phyloP scores from a whole-genome alignment of 129 eudicot genomes.

The Saussurea involucrata region DNA sequence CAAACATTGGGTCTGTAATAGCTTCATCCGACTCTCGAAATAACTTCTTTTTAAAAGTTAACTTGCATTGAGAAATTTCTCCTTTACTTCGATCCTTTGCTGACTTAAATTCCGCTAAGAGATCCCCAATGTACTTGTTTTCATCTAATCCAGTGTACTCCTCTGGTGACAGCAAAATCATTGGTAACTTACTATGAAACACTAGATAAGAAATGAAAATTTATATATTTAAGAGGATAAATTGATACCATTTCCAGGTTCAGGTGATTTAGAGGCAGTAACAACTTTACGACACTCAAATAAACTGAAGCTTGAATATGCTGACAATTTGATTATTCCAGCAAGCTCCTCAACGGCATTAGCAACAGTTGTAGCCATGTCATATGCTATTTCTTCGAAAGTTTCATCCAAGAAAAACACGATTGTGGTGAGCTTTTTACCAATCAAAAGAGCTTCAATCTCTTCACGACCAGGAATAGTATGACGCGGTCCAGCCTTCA shows the following conservation, averaged over 20 bases:
- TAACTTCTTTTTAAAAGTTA: constrained; percentile 85
- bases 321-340: constrained; percentile 81
- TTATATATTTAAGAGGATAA: not conserved
- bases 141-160: constrained; percentile 93
- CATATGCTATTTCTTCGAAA: constrained; percentile 90
- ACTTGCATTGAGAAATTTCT: constrained; percentile 85
- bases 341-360: constrained; percentile 99
- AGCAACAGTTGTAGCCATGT: constrained; percentile 95
- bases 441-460: constrained; percentile 86
- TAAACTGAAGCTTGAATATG: constrained; percentile 83
- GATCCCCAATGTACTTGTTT: constrained; percentile 93
- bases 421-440: constrained; percentile 89
- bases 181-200: not conserved
- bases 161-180: constrained; percentile 44
- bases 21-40: constrained; percentile 98
- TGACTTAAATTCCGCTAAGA: constrained; percentile 91
- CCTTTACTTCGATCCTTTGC: constrained; percentile 95
- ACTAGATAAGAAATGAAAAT: not conserved
- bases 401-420: constrained; percentile 98
- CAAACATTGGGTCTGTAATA: constrained; percentile 92
- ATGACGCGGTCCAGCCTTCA: constrained; percentile 96
- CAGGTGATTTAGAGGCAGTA: constrained; percentile 79
- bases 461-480: constrained; percentile 93
- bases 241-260: constrained; percentile 80
- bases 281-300: constrained; percentile 94